These are phyloP conservation scores for Calamus simplicifolius DNA, from an alignment of 176 grass and related monocot species.

Conservation along the genomic window DNA sequence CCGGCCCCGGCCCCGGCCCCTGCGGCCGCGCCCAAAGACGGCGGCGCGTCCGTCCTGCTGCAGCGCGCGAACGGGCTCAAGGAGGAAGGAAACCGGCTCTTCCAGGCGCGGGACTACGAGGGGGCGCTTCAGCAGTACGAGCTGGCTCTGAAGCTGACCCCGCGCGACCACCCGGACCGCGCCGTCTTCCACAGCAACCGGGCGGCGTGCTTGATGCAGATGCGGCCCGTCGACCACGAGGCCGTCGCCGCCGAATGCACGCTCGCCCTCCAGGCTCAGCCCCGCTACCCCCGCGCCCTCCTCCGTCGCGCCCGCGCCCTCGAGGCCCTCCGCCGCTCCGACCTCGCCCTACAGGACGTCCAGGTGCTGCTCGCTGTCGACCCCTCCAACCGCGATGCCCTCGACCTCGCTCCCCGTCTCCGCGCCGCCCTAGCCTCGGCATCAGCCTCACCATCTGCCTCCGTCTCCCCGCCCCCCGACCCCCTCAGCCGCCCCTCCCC, in stretches of 20 bases:
- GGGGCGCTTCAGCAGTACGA: constrained; percentile 87
- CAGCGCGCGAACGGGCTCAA: constrained; percentile 83
- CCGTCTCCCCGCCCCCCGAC: constrained; percentile 29
- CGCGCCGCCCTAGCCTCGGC: constrained; percentile 15
- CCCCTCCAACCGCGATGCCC: constrained; percentile 50
- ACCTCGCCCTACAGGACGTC: constrained; percentile 80
- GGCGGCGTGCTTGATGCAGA: constrained; percentile 92
- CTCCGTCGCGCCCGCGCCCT: constrained; percentile 80
- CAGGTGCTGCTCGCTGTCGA: constrained; percentile 63
- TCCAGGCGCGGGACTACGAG: constrained; percentile 76
- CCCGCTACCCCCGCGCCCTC: constrained; percentile 80
- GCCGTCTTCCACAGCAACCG: constrained; percentile 96
- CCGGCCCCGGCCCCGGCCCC: background rate
- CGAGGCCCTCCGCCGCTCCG: constrained; percentile 67
- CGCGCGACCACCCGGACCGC: constrained; percentile 63
- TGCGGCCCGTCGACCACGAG: constrained; percentile 78
- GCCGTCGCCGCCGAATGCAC: constrained; percentile 80
- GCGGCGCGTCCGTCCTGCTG: constrained; percentile 34
- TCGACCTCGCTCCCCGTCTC: constrained; percentile 46
- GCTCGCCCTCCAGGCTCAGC: constrained; percentile 78
- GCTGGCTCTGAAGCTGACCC: constrained; percentile 68
- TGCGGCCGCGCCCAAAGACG: constrained; percentile 8
- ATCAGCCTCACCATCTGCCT: background rate
- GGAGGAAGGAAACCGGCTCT: constrained; percentile 89
- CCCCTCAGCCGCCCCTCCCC: constrained; percentile 32